Evolutionary conservation across 148 eudicot genomes (phyloP).

Genomic region (Drosera capensis): DNA sequence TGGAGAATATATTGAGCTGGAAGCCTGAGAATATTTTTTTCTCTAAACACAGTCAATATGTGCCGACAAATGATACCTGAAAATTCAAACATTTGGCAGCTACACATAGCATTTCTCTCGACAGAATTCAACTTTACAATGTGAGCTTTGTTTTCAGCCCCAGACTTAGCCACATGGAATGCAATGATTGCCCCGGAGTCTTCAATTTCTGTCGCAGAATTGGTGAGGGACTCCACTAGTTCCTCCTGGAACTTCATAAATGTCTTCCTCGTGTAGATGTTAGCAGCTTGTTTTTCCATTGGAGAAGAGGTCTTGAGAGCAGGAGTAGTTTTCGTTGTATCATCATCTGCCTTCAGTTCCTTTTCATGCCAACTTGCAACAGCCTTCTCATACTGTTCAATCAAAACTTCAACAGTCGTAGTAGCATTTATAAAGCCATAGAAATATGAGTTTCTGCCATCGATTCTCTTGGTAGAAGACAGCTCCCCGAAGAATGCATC

Average conservation of each 20-base stretch:
- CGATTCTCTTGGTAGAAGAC: slow-evolving; percentile 32
- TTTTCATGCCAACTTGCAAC: slow-evolving; percentile 40
- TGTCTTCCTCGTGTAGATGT: slow-evolving; percentile 29
- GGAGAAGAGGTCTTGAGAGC: slow-evolving; percentile 43
- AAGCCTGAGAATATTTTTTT: slow-evolving; percentile 35
- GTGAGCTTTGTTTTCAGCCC: slow-evolving; percentile 30
- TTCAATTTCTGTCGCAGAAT: slow-evolving; percentile 30
- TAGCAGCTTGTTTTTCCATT: slow-evolving; percentile 44
- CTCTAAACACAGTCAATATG: slow-evolving; percentile 37
- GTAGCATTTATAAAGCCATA: slow-evolving; percentile 52
- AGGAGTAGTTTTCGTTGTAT: slow-evolving; percentile 31
- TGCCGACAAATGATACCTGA: slow-evolving; percentile 47
- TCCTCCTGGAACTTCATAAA: slow-evolving; percentile 42
- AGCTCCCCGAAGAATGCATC: slow-evolving; percentile 42
- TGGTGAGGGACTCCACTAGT: slow-evolving; percentile 42
- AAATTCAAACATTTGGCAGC: slow-evolving; percentile 53
- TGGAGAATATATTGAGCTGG: slow-evolving; percentile 33
- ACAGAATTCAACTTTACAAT: slow-evolving; percentile 23
- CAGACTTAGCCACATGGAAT: slow-evolving; percentile 32
- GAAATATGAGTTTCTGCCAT: slow-evolving; percentile 44
- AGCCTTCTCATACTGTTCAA: slow-evolving; percentile 40
- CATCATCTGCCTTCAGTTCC: slow-evolving; percentile 47
- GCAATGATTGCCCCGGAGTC: slow-evolving; percentile 19
- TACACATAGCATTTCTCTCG: slow-evolving; percentile 34
- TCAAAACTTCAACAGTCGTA: slow-evolving; percentile 27